Conservation (phyloP, 192 early-diverging fungal species). For the Umbelopsis vinacea region DNA sequence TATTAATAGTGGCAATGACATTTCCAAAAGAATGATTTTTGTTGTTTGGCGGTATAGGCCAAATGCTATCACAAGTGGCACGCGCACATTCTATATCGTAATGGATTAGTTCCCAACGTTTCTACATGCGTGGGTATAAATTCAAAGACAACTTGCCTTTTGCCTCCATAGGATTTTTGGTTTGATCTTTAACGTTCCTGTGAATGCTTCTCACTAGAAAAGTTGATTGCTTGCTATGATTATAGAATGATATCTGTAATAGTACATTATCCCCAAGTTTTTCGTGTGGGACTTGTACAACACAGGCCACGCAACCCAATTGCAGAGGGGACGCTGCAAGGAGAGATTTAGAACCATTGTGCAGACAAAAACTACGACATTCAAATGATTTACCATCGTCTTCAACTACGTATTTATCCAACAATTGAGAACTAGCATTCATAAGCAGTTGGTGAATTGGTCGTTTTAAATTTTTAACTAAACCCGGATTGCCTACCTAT, state of each 20-base stretch:
- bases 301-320: background rate
- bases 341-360: background rate
- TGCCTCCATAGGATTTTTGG: background rate
- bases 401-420: background rate
- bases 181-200: background rate
- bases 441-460: background rate
- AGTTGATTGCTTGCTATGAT: background rate
- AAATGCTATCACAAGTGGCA: slow-evolving; percentile 38
- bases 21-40: slow-evolving; percentile 20
- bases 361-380: background rate
- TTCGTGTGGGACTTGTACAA: background rate
- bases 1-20: slow-evolving; percentile 52
- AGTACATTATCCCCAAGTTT: background rate
- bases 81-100: slow-evolving; percentile 2
- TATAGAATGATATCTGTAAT: background rate
- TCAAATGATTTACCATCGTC: background rate
- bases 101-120: background rate
- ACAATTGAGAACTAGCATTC: background rate
- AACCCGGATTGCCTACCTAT: slow-evolving; percentile 28
- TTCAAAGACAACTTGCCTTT: background rate
- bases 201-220: background rate
- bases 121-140: background rate
- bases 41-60: slow-evolving; percentile 28
- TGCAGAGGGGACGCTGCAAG: background rate
- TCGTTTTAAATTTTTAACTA: background rate